These are phyloP conservation scores for Ramichloridium luteum DNA, from an alignment of 2,329 filamentous ascomycete genomes.

Conservation along the genomic window DNA sequence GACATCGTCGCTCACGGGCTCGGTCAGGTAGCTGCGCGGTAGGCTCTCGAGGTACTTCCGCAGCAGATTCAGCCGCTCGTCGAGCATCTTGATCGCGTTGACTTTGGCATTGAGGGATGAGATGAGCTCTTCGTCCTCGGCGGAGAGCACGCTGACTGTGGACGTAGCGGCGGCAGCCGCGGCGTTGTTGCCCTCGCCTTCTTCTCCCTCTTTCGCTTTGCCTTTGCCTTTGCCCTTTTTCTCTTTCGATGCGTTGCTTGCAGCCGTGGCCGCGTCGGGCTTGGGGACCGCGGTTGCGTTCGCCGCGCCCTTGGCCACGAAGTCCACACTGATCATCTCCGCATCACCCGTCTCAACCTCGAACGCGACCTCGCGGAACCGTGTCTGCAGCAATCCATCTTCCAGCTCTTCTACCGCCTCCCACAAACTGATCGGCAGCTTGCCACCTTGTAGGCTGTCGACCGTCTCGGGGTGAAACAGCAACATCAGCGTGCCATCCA, in stretches of 20 bases:
- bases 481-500: constrained; percentile 78
- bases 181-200: constrained; percentile 19
- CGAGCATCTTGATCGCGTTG: constrained; percentile 89
- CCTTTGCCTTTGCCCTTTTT: constrained; percentile 28
- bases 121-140: constrained; percentile 54
- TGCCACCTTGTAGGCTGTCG: constrained; percentile 52
- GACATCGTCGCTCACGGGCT: not conserved
- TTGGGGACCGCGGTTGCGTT: constrained; percentile 54
- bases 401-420: constrained; percentile 67
- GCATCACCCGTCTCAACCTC: constrained; percentile 87
- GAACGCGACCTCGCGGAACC: constrained; percentile 74
- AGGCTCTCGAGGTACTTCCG: constrained; percentile 61
- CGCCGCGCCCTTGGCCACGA: constrained; percentile 72
- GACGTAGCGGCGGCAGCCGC: constrained; percentile 17
- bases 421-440: constrained; percentile 81
- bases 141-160: constrained; percentile 33
- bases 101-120: constrained; percentile 68
- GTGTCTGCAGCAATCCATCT: constrained; percentile 49
- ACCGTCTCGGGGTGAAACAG: constrained; percentile 63
- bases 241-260: constrained; percentile 16
- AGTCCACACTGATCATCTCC: constrained; percentile 96
- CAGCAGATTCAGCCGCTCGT: constrained; percentile 45
- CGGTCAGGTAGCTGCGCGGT: constrained; percentile 50
- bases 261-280: constrained; percentile 9
- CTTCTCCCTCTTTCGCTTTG: constrained; percentile 33